Percentiles rank a stretch among this genome's conserved stretches.
Conservation (phyloP, 2,329 filamentous ascomycete species). For the Clonostachys sp. region DNA sequence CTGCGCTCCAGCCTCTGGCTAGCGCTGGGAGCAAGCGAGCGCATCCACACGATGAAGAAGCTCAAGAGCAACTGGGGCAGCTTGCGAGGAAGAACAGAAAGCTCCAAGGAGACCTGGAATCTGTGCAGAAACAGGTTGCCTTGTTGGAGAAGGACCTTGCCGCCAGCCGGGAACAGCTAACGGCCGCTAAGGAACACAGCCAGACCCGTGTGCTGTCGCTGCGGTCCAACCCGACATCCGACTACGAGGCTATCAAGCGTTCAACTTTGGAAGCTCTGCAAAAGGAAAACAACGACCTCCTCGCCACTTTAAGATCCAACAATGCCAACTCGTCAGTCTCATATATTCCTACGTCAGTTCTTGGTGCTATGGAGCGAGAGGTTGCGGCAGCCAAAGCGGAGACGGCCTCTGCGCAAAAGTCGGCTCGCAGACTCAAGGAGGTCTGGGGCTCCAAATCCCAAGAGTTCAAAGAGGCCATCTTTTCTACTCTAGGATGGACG, state of each 20-base stretch:
- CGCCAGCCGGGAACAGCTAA: conserved; percentile 69
- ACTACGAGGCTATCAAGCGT: conserved; percentile 79
- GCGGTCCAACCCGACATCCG: conserved; percentile 86
- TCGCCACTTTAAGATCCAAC: conserved; percentile 60
- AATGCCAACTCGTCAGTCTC: conserved; percentile 39
- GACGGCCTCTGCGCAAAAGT: conserved; percentile 73
- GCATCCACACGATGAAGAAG: conserved; percentile 55
- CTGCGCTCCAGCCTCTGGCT: conserved; percentile 26
- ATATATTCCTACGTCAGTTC: conserved; percentile 70
- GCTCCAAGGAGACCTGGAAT: conserved; percentile 72
- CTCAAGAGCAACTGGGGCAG: conserved; percentile 72
- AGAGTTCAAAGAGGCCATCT: conserved; percentile 94
- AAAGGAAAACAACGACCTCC: conserved; percentile 78
- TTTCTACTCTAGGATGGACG: conserved; percentile 87
- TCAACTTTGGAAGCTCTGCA: conserved; percentile 72
- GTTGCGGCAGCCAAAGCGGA: conserved; percentile 67
- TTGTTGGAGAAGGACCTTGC: conserved; percentile 73
- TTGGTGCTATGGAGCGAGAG: conserved; percentile 72
- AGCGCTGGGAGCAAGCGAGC: conserved; percentile 58
- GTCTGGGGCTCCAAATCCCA: conserved; percentile 88
- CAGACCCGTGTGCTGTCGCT: conserved; percentile 81
- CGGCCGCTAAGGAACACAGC: conserved; percentile 57
- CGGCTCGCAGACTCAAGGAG: conserved; percentile 79
- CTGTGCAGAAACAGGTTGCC: conserved; percentile 64
- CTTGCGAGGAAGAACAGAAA: conserved; percentile 84